phyloP scores from a whole-genome alignment of 306 rosid genomes.

The Neltuma alba region DNA sequence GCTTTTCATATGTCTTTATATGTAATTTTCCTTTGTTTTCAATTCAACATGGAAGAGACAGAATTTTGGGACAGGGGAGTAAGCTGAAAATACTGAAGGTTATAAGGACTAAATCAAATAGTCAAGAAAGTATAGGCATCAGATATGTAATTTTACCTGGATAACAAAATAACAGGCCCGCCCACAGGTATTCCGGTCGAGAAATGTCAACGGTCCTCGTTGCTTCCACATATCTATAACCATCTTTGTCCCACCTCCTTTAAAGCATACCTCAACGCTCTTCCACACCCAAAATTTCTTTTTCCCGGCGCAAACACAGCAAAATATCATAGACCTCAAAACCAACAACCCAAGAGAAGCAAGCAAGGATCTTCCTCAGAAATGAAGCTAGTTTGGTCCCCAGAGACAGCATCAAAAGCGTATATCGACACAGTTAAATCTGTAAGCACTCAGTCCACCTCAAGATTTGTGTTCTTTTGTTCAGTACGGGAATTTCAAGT shows the following conservation, averaged over 20 bases:
- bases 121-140: background rate
- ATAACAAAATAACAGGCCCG: background rate
- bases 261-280: slow-evolving; percentile 25
- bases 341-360: background rate
- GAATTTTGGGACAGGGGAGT: background rate
- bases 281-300: background rate
- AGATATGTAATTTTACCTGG: background rate
- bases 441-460: slow-evolving; percentile 39
- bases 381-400: slow-evolving; percentile 95
- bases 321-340: background rate
- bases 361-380: background rate
- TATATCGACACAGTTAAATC: slow-evolving; percentile 87
- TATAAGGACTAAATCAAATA: too few relatives aligned
- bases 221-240: background rate
- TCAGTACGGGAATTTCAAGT: background rate
- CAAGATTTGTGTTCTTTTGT: background rate
- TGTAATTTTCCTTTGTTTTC: background rate
- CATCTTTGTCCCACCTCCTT: background rate
- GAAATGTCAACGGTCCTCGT: slow-evolving; percentile 53
- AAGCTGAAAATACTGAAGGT: background rate
- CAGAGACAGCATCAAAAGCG: slow-evolving; percentile 82
- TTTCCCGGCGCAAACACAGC: background rate
- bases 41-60: background rate
- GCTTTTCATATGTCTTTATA: background rate
- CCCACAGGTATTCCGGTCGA: slow-evolving; percentile 39